Conservation (phyloP, 1,284 basidiomycete genomes). For the Xerocomus amazonicus region DNA sequence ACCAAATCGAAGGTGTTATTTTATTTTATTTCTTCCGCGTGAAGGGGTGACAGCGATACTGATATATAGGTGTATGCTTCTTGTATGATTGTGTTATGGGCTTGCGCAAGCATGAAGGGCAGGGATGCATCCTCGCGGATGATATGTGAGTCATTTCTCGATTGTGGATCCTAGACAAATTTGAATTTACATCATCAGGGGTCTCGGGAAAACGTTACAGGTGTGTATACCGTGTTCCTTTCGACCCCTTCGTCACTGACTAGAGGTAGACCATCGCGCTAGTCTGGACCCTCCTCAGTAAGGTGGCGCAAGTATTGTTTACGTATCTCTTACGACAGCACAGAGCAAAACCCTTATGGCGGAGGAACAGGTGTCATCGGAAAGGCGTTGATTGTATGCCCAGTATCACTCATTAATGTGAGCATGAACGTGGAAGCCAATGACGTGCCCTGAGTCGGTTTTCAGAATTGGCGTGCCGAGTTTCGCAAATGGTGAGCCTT, state of each 20-base stretch:
- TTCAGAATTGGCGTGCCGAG: constrained; percentile 92
- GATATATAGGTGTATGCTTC: constrained; percentile 68
- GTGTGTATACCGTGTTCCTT: constrained; percentile 30
- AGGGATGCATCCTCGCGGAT: constrained; percentile 96
- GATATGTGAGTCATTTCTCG: constrained; percentile 65
- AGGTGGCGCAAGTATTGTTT: constrained; percentile 22
- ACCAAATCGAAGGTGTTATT: constrained; percentile 78
- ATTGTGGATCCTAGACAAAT: constrained; percentile 1
- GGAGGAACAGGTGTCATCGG: constrained; percentile 55
- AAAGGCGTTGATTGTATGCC: constrained; percentile 91
- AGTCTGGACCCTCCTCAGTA: constrained; percentile 86
- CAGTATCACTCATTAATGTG: constrained; percentile 86
- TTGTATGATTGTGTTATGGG: constrained; percentile 98
- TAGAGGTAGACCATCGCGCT: constrained; percentile 73
- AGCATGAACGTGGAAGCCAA: constrained; percentile 18
- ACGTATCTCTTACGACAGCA: constrained; percentile 3
- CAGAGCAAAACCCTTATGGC: constrained; percentile 83
- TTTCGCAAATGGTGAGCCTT: constrained; percentile 82
- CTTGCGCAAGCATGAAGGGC: constrained; percentile 79
- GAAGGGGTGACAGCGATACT: neutral
- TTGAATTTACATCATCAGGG: constrained; percentile 50
- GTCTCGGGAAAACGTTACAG: constrained; percentile 91
- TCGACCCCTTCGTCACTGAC: constrained; percentile 2
- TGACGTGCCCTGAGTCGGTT: constrained; percentile 5
- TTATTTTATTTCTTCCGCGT: constrained; percentile 16